phyloP scores from a whole-genome alignment of 2,329 filamentous ascomycete species.

The Diaporthe helianthi region DNA sequence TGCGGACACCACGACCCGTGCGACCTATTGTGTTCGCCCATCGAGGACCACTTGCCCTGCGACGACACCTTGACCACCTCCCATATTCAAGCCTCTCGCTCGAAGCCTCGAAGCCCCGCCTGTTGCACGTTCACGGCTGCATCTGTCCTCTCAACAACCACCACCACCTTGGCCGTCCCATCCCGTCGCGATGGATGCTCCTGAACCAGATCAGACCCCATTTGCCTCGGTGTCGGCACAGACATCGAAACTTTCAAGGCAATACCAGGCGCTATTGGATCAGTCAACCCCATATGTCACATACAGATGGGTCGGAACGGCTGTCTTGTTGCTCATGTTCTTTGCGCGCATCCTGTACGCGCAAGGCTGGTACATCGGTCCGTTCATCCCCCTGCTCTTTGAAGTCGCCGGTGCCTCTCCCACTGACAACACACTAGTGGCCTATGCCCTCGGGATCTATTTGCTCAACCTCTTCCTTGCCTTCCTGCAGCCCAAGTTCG shows the following conservation, averaged over 20 bases:
- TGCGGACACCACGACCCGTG: slow-evolving; percentile 32
- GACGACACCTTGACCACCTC: not conserved
- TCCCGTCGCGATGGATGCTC: slow-evolving; percentile 73
- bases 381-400: slow-evolving; percentile 37
- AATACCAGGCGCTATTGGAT: slow-evolving; percentile 94
- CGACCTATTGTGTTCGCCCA: slow-evolving; percentile 17
- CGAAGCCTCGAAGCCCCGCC: not conserved
- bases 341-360: slow-evolving; percentile 88
- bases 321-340: slow-evolving; percentile 76
- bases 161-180: not conserved
- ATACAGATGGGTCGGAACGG: slow-evolving; percentile 93
- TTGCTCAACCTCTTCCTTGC: slow-evolving; percentile 98
- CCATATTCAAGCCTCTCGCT: not conserved
- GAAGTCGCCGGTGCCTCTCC: not conserved
- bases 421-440: slow-evolving; percentile 65
- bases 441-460: slow-evolving; percentile 98
- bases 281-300: slow-evolving; percentile 87
- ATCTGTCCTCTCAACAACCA: not conserved
- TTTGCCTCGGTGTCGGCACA: slow-evolving; percentile 90
- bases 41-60: slow-evolving; percentile 21
- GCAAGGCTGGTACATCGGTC: slow-evolving; percentile 99
- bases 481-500: slow-evolving; percentile 98
- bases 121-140: not conserved
- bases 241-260: slow-evolving; percentile 78
- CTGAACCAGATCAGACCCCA: slow-evolving; percentile 88